Evolutionary conservation across 2,329 filamentous ascomycete species (phyloP), one percentile per base, ranked within the genome.

Genomic region (Aciculosporium take): DNA sequence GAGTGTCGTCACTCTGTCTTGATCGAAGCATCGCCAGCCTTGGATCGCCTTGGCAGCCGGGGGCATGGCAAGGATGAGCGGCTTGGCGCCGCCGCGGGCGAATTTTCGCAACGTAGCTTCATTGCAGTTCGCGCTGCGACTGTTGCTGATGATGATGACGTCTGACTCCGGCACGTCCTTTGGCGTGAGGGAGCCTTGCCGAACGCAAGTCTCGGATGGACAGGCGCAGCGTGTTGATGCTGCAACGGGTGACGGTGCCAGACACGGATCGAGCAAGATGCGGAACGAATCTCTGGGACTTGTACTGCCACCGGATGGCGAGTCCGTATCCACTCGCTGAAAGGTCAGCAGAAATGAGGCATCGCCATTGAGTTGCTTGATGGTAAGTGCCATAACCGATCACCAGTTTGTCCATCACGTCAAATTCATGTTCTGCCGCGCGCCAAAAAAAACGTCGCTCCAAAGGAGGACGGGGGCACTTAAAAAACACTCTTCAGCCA

Each of bases 201-300:
- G 57, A 33, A 64, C 74, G 47, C 76, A 76, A 35, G 66, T 66
- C 2, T 76, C 70, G 30, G 68, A 69, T 17, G 76, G 77, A 56
- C 84, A 77, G 23, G 72, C 65, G 51, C 76, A 74, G 46, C 79
- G 71, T 40, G 71, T n/a, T n/a, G n/a, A n/a, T n/a, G n/a, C n/a
- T n/a, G n/a, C n/a, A n/a, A n/a, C 72, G 9, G 76, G 75, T 4
- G 71, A 62, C 0, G 77, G 76, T 9, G 66, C 64, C 25, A 84
- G 66, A 76, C 80, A 85, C 3, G 83, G 82, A 55, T 88, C 81
- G 39, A 86, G 59, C 31, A 87, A 67, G 40, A 87, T 71, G 13
- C 72, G 76, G 56, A 81, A 85, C 4, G 71, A 67, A 39, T 64
- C 64, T 8, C 41, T 21, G n/a, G 37, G 37, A 27, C 35, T 10